phyloP scores from a whole-genome alignment of 495 filamentous ascomycete species.

The Lepraria neglecta region DNA sequence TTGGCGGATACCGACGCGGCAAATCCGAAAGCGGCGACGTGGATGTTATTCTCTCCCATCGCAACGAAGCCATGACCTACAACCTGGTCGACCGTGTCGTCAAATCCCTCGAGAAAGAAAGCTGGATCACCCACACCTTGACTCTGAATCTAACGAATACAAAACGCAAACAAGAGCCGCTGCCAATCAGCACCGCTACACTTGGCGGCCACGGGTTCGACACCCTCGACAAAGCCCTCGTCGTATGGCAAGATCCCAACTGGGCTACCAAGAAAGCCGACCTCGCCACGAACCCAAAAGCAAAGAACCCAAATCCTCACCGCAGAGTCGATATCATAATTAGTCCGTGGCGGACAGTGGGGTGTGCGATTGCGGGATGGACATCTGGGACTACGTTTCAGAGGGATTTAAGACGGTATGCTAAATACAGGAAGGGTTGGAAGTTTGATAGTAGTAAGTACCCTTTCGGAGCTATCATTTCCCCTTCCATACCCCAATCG shows the following conservation, averaged over 20 bases:
- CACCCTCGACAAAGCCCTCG: constrained; percentile 79
- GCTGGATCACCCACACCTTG: constrained; percentile 79
- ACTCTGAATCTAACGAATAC: constrained; percentile 58
- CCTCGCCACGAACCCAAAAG: constrained; percentile 30
- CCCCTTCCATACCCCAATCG: no score
- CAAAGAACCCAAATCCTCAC: constrained; percentile 67
- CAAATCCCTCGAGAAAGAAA: constrained; percentile 55
- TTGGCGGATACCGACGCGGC: constrained; percentile 80
- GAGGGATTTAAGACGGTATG: constrained; percentile 74
- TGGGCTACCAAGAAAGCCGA: constrained; percentile 41
- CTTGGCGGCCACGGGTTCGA: constrained; percentile 62
- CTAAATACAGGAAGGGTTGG: constrained; percentile 62
- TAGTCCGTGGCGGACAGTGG: constrained; percentile 77
- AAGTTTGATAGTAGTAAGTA: constrained; percentile 75
- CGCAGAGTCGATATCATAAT: constrained; percentile 92
- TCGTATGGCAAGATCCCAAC: constrained; percentile 84
- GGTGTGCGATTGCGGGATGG: constrained; percentile 87
- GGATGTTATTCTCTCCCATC: constrained; percentile 80
- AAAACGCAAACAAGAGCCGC: constrained; percentile 62
- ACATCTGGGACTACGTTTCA: constrained; percentile 83
- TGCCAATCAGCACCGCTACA: constrained; percentile 43
- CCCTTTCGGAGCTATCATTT: no score
- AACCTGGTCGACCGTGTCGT: constrained; percentile 64
- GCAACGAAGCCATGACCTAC: constrained; percentile 56
- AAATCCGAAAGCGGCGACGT: constrained; percentile 72